A percentile compares a stretch with the other conserved stretches of the same genome.
Evolutionary conservation across 805 yeast genomes (phyloP).

Genomic region (Starmera dryadoides): DNA sequence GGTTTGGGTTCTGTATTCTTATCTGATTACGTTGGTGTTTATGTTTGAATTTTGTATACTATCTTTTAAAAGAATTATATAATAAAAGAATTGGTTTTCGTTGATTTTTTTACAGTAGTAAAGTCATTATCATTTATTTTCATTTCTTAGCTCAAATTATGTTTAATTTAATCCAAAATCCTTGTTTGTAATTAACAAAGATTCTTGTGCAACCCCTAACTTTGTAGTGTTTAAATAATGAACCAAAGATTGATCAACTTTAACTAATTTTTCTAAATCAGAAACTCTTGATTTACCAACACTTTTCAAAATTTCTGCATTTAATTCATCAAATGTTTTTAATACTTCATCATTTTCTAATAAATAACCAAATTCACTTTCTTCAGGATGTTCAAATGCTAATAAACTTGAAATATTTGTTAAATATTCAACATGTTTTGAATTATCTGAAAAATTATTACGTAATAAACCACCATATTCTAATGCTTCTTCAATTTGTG

Average conservation of each 20-base stretch:
- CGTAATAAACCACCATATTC: constrained; percentile 32
- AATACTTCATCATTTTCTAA: constrained; percentile 28
- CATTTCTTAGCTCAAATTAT: background rate
- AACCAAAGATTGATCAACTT: constrained; percentile 31
- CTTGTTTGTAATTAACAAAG: constrained; percentile 34
- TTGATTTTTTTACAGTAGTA: background rate
- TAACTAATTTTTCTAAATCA: constrained; percentile 34
- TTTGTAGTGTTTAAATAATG: constrained; percentile 24
- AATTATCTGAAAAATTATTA: constrained; percentile 22
- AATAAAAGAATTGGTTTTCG: background rate
- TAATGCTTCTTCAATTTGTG: constrained; percentile 26
- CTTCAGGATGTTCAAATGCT: constrained; percentile 43
- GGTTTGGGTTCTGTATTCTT: constrained; percentile 35
- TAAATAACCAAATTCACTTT: constrained; percentile 30
- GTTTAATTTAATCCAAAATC: constrained; percentile 27
- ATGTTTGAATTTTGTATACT: constrained; percentile 22
- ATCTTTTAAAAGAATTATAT: background rate
- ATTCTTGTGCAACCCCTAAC: constrained; percentile 23
- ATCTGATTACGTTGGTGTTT: constrained; percentile 38
- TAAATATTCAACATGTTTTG: constrained; percentile 29
- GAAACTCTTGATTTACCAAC: constrained; percentile 36
- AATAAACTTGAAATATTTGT: constrained; percentile 42
- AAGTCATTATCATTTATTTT: no score
- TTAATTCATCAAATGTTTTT: constrained; percentile 34
- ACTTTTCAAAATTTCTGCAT: constrained; percentile 33